Evolutionary conservation across 2,329 filamentous ascomycete species (phyloP).

Genomic region (Penicillium verrucosum): DNA sequence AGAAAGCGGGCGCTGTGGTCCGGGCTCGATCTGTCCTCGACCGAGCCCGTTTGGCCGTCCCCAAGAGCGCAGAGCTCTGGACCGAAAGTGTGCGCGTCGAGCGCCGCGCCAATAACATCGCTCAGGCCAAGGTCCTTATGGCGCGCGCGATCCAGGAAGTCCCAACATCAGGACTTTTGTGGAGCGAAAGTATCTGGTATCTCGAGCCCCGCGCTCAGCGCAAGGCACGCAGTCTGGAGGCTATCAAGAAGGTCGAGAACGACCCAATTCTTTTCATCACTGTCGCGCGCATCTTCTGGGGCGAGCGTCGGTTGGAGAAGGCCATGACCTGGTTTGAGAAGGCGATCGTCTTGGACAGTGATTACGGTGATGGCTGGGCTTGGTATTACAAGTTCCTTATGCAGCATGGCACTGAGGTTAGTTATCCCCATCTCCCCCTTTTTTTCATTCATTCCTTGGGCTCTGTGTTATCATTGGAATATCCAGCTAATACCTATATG

Average conservation of each 20-base stretch:
- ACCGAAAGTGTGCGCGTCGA: constrained; percentile 93
- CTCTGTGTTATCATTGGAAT: constrained; percentile 7
- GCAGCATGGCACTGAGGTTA: constrained; percentile 80
- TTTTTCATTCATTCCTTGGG: not conserved
- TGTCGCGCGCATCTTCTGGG: constrained; percentile 94
- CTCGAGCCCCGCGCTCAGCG: constrained; percentile 88
- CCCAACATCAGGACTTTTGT: constrained; percentile 80
- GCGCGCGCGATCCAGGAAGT: constrained; percentile 89
- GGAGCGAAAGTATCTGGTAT: constrained; percentile 94
- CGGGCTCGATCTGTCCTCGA: constrained; percentile 94
- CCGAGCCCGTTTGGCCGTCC: constrained; percentile 79
- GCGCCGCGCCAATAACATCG: constrained; percentile 75
- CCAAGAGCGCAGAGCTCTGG: constrained; percentile 81
- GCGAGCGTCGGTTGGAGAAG: constrained; percentile 85
- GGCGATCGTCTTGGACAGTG: constrained; percentile 80
- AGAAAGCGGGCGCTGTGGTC: constrained; percentile 75
- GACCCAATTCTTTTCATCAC: constrained; percentile 86
- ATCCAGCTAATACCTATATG: constrained; percentile 1
- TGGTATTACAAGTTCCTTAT: constrained; percentile 95
- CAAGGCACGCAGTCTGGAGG: constrained; percentile 85
- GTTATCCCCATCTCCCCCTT: constrained; percentile 18
- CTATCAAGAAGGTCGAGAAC: constrained; percentile 94
- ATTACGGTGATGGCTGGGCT: constrained; percentile 90
- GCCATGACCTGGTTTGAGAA: constrained; percentile 98
- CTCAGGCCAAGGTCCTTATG: constrained; percentile 88